Percentiles rank a stretch among this genome's conserved stretches.
Conservation (phyloP, 2,329 filamentous ascomycete species). For the Pseudofabraea citricarpa region DNA sequence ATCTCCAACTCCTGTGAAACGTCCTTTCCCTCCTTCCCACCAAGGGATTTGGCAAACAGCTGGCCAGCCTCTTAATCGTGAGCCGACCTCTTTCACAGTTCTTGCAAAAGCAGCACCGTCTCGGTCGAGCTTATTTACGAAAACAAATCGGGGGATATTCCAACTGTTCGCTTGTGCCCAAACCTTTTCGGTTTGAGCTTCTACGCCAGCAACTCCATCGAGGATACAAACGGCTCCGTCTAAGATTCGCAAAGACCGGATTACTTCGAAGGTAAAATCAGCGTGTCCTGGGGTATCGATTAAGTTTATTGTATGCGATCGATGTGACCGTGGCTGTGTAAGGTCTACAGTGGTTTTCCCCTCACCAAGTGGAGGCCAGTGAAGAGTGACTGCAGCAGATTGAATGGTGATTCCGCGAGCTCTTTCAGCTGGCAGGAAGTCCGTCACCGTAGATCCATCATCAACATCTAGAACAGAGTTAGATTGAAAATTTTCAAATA, state of each 20-base stretch:
- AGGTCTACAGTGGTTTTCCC: slow-evolving; percentile 19
- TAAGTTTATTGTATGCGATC: slow-evolving; percentile 72
- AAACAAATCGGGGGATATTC: slow-evolving; percentile 75
- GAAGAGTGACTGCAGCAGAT: slow-evolving; percentile 91
- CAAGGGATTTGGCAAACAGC: slow-evolving; percentile 93
- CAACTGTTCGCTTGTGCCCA: slow-evolving; percentile 89
- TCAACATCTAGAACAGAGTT: slow-evolving; percentile 89
- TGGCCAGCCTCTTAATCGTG: slow-evolving; percentile 76
- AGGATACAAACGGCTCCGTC: slow-evolving; percentile 92
- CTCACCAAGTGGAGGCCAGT: slow-evolving; percentile 66
- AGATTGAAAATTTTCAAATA: too few species aligned
- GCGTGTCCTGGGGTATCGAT: slow-evolving; percentile 97
- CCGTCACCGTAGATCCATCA: slow-evolving; percentile 92
- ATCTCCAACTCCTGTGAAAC: slow-evolving; percentile 81
- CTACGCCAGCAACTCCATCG: slow-evolving; percentile 88
- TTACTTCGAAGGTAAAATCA: slow-evolving; percentile 95
- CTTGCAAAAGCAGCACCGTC: slow-evolving; percentile 78
- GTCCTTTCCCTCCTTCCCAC: slow-evolving; percentile 72
- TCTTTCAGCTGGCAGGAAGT: slow-evolving; percentile 90
- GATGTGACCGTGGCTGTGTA: slow-evolving; percentile 43
- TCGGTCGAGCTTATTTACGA: slow-evolving; percentile 81
- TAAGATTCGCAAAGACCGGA: slow-evolving; percentile 81
- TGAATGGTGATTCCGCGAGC: slow-evolving; percentile 95
- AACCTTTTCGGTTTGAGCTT: slow-evolving; percentile 95
- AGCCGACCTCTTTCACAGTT: slow-evolving; percentile 80